Evolutionary conservation across 2,329 filamentous ascomycete genomes (phyloP).

Genomic region (Aureobasidium zeae): DNA sequence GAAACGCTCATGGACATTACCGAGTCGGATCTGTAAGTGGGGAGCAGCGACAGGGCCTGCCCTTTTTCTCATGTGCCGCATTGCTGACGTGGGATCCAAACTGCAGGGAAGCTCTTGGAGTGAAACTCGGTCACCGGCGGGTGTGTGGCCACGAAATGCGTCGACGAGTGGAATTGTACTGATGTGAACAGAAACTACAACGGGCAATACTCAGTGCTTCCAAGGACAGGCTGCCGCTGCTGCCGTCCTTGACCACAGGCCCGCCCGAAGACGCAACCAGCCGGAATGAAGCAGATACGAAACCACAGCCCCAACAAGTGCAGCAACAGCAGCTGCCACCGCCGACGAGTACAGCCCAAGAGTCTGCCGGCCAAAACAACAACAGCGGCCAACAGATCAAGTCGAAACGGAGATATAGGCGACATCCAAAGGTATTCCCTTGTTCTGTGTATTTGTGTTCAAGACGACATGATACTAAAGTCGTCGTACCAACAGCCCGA

Average conservation of each 20-base stretch:
- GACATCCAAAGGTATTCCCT: conserved; percentile 59
- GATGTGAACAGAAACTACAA: conserved; percentile 59
- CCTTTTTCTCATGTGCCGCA: not conserved
- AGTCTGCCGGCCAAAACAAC: not conserved
- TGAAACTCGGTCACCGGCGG: conserved; percentile 72
- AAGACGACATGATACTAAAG: conserved; percentile 18
- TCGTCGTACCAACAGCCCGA: conserved; percentile 48
- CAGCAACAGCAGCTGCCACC: conserved; percentile 20
- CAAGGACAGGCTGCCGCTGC: conserved; percentile 3
- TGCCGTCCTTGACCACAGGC: conserved; percentile 15
- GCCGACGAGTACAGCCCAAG: not conserved
- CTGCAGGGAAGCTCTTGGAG: conserved; percentile 57
- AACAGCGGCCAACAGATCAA: conserved; percentile 12
- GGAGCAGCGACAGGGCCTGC: conserved; percentile 23
- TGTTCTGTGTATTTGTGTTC: not conserved
- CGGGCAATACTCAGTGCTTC: conserved; percentile 48
- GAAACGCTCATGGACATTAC: conserved; percentile 76
- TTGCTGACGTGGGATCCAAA: not conserved
- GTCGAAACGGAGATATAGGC: conserved; percentile 63
- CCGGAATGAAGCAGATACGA: conserved; percentile 44
- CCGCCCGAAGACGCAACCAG: conserved; percentile 47
- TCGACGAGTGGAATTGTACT: not conserved
- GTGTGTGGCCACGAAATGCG: conserved; percentile 42
- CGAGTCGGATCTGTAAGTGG: conserved; percentile 63
- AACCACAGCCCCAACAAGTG: not conserved